phyloP scores from a whole-genome alignment of 2,329 filamentous ascomycete genomes.

The Helicocarpus griseus region DNA sequence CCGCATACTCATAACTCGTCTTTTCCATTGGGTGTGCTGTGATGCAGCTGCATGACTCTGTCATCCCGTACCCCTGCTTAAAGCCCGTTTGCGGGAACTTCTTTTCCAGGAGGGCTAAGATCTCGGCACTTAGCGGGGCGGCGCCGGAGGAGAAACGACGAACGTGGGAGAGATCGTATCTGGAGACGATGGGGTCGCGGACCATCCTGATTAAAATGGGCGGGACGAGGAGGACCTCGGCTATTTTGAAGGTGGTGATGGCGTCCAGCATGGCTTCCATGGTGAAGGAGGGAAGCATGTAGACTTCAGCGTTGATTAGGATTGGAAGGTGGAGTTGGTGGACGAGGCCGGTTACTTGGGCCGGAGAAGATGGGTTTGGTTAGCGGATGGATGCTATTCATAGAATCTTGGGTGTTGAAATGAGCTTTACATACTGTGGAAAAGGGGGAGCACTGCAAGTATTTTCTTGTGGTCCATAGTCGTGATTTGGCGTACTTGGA shows the following conservation, averaged over 20 bases:
- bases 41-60: conserved; percentile 54
- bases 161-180: conserved; percentile 49
- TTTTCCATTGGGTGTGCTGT: conserved; percentile 48
- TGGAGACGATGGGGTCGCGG: conserved; percentile 30
- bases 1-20: conserved; percentile 37
- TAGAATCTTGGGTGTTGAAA: neutral
- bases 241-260: conserved; percentile 43
- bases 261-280: conserved; percentile 49
- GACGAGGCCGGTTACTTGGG: conserved; percentile 48
- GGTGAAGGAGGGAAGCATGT: conserved; percentile 56
- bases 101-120: conserved; percentile 46
- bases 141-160: conserved; percentile 51
- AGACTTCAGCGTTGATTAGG: conserved; percentile 53
- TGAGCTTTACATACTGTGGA: conserved; percentile 37
- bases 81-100: conserved; percentile 52
- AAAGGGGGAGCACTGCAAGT: conserved; percentile 50
- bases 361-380: too few species aligned
- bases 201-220: conserved; percentile 54
- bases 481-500: conserved; percentile 49
- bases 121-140: conserved; percentile 48
- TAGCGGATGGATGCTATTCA: neutral
- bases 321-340: conserved; percentile 55
- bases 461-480: conserved; percentile 40
- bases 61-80: conserved; percentile 61
- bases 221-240: conserved; percentile 49